Evolutionary conservation across 139 green algal genomes (phyloP).

Genomic region (Chlamydomonas sphaeroides): DNA sequence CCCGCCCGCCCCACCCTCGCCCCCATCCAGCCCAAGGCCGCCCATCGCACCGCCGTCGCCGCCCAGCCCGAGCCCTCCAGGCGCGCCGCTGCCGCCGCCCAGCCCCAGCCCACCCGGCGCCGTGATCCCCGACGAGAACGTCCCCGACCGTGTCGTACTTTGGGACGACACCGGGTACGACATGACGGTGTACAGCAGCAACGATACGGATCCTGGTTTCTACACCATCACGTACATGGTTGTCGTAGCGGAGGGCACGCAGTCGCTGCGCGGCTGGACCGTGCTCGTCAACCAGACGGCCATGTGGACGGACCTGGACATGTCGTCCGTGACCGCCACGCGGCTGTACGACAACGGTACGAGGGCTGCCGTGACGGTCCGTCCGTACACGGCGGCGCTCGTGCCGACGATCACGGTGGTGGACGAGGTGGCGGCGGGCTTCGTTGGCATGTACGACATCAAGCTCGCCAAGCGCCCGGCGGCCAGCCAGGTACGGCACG

Average conservation of each 20-base stretch:
- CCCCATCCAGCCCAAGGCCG: too few relatives aligned
- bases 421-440: neutral
- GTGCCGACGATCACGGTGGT: neutral
- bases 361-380: neutral
- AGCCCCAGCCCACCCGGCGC: too few relatives aligned
- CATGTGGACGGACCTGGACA: neutral
- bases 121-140: neutral
- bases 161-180: slow-evolving; percentile 12
- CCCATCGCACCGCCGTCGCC: neutral
- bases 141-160: too few relatives aligned
- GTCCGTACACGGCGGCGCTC: neutral
- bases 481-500: too few relatives aligned
- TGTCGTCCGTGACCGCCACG: neutral
- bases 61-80: too few relatives aligned
- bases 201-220: neutral
- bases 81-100: too few relatives aligned
- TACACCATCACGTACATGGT: neutral
- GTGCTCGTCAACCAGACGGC: neutral
- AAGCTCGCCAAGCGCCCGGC: neutral
- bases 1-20: neutral
- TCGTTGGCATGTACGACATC: neutral
- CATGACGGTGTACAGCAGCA: slow-evolving; percentile 9
- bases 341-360: neutral
- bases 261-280: neutral
- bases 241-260: neutral